These are phyloP conservation scores for Fusarium sp. DNA, from an alignment of 2,329 filamentous ascomycete species.

Conservation along the genomic window DNA sequence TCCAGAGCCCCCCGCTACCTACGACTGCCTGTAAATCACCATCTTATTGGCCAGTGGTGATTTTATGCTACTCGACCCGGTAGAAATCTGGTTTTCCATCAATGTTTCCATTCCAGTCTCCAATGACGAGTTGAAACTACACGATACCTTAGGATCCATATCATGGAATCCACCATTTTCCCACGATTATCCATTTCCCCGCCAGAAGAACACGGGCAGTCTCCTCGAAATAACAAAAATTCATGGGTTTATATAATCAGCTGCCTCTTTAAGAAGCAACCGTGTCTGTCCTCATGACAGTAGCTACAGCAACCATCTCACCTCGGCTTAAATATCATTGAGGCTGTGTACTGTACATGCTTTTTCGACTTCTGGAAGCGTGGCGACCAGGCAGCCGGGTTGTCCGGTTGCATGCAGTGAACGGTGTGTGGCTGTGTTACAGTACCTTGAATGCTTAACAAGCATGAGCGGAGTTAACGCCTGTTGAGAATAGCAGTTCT, in stretches of 20 bases:
- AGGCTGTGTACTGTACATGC: conserved; percentile 17
- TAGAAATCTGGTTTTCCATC: conserved; percentile 20
- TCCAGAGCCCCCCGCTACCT: conserved; percentile 6
- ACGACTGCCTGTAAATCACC: conserved; percentile 10
- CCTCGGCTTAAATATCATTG: background rate
- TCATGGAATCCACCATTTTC: background rate
- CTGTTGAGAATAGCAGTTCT: background rate
- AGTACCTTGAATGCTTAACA: no score
- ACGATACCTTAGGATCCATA: background rate
- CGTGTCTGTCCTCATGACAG: background rate
- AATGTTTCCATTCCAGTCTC: background rate
- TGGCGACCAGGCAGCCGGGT: conserved; percentile 8
- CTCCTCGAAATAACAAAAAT: background rate
- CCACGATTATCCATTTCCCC: background rate
- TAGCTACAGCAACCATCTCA: conserved; percentile 15
- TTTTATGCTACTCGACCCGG: conserved; percentile 7
- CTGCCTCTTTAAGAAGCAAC: conserved; percentile 28
- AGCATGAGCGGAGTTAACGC: background rate
- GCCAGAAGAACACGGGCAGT: background rate
- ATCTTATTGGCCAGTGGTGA: background rate
- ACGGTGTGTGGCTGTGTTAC: conserved; percentile 29
- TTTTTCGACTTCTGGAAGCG: conserved; percentile 28
- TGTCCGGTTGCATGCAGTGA: conserved; percentile 7
- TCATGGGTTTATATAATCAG: conserved; percentile 16
- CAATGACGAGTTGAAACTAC: conserved; percentile 11